Evolutionary conservation across 164 flowering plant genomes (phyloP), one percentile per base, ranked within the genome.

Genomic region (Vitis amurensis): DNA sequence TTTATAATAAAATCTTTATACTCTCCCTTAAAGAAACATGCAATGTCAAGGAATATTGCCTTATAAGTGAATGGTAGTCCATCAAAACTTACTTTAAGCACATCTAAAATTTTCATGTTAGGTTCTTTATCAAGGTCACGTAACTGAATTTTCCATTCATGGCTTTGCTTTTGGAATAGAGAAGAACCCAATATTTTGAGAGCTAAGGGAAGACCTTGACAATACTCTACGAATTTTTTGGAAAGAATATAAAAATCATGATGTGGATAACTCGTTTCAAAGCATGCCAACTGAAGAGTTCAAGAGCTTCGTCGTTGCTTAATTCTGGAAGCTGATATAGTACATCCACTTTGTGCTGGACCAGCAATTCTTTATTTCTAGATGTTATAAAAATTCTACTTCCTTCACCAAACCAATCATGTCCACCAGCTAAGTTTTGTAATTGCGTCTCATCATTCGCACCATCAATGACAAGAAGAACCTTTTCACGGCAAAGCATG

Each of bases 321-420:
- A 61, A 13, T 11, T 0, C 49, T 11, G 14, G 4, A 12, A 31
- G 16, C 7, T 11, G 2, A 29, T 37, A 61, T 4, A 30, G 13
- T 61, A 3, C 3, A 13, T 61, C 49, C 13, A 61, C 63, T 30
- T 61, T 7, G 3, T n/a, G 15, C 1, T 8, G 19, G 19, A 19
- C 23, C 8, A 67, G 29, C 16, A 67, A 6, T 9, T 10, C 3
- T 53, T 29, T 67, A 44, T 67, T 30, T 55, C 60, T 55, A 6
- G 61, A 30, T 55, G 69, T 55, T 14, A 67, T 37, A 29, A 67
- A 53, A 23, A 67, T 55, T 52, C 60, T 15, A 67, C 69, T 67
- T 16, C 69, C 69, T 8, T 49, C 0, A 8, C 27, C 69, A 55
- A 67, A 55, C 53, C 29, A 53, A 67, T 31, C 15, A 56, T 7